Evolutionary conservation across 768 basidiomycete species (phyloP).

Genomic region (Lactarius quietus): DNA sequence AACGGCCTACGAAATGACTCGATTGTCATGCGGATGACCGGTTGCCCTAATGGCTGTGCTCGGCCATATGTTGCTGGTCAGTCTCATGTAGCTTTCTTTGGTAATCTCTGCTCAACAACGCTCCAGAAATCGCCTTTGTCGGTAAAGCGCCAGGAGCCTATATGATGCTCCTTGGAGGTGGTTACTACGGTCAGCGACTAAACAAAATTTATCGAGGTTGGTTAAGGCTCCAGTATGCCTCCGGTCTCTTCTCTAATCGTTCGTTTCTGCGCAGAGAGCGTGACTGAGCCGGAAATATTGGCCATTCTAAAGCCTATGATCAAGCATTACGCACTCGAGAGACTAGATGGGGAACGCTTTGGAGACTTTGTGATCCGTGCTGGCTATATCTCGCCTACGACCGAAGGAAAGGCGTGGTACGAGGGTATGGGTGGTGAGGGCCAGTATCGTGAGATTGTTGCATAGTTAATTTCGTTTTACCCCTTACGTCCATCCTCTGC

Average conservation of each 20-base stretch:
- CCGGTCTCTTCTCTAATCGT: background rate
- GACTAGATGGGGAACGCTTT: conserved; percentile 84
- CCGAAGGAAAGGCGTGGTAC: conserved; percentile 83
- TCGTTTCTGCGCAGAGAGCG: conserved; percentile 51
- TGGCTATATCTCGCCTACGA: conserved; percentile 85
- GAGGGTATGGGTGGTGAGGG: conserved; percentile 80
- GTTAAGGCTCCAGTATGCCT: conserved; percentile 15
- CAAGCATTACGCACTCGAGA: conserved; percentile 86
- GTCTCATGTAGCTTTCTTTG: conserved; percentile 26
- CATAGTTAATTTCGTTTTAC: background rate
- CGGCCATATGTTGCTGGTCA: conserved; percentile 86
- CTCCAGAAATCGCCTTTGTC: conserved; percentile 89
- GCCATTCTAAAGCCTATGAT: conserved; percentile 91
- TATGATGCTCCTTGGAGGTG: conserved; percentile 92
- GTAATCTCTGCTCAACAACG: background rate
- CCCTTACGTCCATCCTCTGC: background rate
- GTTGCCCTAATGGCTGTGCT: conserved; percentile 92
- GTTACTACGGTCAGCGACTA: conserved; percentile 89
- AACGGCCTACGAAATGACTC: conserved; percentile 90
- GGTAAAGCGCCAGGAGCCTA: conserved; percentile 95
- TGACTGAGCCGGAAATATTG: conserved; percentile 89
- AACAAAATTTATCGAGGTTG: conserved; percentile 93
- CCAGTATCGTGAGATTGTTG: conserved; percentile 40
- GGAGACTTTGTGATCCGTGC: conserved; percentile 94
- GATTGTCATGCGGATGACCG: conserved; percentile 98